Evolutionary conservation across 1,284 basidiomycete species (phyloP).

Genomic region (Rhodotorula glutinis): DNA sequence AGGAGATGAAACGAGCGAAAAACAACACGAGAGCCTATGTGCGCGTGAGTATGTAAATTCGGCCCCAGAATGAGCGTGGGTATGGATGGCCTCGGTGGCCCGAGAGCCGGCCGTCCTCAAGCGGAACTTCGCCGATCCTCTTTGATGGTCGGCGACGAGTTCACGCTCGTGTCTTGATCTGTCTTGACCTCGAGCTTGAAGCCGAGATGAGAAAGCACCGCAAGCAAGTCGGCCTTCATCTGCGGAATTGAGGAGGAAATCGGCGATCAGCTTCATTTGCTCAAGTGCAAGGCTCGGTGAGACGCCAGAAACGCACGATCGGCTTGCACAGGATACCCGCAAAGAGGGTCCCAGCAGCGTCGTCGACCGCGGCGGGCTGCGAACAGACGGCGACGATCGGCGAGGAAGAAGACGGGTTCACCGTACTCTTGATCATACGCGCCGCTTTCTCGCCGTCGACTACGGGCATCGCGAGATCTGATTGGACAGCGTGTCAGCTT

Average conservation of each 20-base stretch:
- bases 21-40: neutral
- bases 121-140: constrained; percentile 10
- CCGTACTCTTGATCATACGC: constrained; percentile 89
- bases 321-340: constrained; percentile 66
- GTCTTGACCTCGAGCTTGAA: constrained; percentile 32
- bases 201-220: constrained; percentile 29
- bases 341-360: constrained; percentile 67
- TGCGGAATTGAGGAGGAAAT: neutral
- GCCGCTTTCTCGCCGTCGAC: constrained; percentile 90
- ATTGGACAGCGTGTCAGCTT: neutral
- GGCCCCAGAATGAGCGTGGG: too few species aligned
- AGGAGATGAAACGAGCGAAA: neutral
- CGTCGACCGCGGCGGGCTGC: constrained; percentile 41
- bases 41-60: too few species aligned
- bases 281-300: too few species aligned
- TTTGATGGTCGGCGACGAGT: neutral
- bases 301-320: constrained; percentile 10
- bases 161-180: neutral
- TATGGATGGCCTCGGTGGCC: too few species aligned
- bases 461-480: constrained; percentile 44
- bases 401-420: constrained; percentile 79
- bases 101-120: neutral
- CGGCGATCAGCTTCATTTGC: neutral
- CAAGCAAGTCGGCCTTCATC: constrained; percentile 34
- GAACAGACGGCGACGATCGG: constrained; percentile 80